Evolutionary conservation across 257 asterid genomes (phyloP).

Genomic region (Ilex asprella): DNA sequence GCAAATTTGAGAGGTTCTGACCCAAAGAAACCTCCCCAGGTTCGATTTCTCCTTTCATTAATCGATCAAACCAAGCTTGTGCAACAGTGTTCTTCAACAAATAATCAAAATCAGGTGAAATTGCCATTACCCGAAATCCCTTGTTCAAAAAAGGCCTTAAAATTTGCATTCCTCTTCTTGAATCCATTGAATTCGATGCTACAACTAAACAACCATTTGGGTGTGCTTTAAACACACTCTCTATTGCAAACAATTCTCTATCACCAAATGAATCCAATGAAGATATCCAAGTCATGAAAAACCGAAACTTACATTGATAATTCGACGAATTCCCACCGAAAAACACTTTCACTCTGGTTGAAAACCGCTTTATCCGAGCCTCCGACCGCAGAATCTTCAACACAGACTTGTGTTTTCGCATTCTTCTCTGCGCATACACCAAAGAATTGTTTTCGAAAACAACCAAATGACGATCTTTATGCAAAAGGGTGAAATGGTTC

Average conservation of each 20-base stretch:
- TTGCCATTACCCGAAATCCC: slow-evolving; percentile 53
- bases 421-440: slow-evolving; percentile 19
- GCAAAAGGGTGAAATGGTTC: slow-evolving; percentile 38
- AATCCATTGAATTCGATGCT: slow-evolving; percentile 69
- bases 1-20: slow-evolving; percentile 75
- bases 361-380: slow-evolving; percentile 27
- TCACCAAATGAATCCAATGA: slow-evolving; percentile 46
- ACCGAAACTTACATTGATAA: slow-evolving; percentile 43
- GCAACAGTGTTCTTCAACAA: slow-evolving; percentile 69
- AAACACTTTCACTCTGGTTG: slow-evolving; percentile 53
- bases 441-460: slow-evolving; percentile 20
- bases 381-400: slow-evolving; percentile 24
- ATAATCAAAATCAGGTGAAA: slow-evolving; percentile 61
- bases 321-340: slow-evolving; percentile 26
- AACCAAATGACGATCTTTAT: slow-evolving; percentile 39
- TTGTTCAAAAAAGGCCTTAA: slow-evolving; percentile 47
- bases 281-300: slow-evolving; percentile 93
- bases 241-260: slow-evolving; percentile 51
- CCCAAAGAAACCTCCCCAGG: slow-evolving; percentile 82
- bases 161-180: slow-evolving; percentile 42
- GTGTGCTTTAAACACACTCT: slow-evolving; percentile 58
- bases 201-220: slow-evolving; percentile 67
- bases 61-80: slow-evolving; percentile 49
- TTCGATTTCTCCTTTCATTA: slow-evolving; percentile 51
- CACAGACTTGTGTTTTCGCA: slow-evolving; percentile 24